Conservation (phyloP, 768 basidiomycete species). For the Tylopilus sp. region DNA sequence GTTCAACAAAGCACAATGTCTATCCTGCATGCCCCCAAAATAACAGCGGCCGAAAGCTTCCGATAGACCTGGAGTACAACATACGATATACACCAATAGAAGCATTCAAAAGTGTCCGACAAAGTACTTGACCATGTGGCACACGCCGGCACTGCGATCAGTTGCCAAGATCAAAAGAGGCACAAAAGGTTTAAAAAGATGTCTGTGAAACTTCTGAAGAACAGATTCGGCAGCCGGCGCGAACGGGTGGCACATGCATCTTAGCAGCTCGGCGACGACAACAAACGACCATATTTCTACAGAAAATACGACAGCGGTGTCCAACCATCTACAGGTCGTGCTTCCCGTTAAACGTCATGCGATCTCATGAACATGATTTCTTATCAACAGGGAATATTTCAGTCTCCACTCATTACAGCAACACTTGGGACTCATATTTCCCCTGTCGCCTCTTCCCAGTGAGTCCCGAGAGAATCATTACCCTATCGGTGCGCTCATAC, state of each 20-base stretch:
- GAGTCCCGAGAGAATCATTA: background rate
- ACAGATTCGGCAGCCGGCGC: background rate
- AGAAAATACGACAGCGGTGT: background rate
- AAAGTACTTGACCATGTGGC: too few species aligned
- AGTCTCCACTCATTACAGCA: background rate
- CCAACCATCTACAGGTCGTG: background rate
- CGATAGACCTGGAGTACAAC: too few species aligned
- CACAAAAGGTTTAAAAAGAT: too few species aligned
- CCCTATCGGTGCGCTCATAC: background rate
- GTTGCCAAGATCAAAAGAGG: too few species aligned
- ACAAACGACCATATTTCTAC: conserved; percentile 1
- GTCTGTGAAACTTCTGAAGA: background rate
- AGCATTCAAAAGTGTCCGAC: too few species aligned
- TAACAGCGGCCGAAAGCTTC: too few species aligned
- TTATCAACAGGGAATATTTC: background rate
- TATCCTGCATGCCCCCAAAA: too few species aligned
- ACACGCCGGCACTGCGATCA: too few species aligned
- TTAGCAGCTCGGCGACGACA: background rate
- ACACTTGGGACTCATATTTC: background rate
- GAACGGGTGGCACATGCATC: background rate
- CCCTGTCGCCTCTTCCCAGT: background rate
- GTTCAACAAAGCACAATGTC: too few species aligned
- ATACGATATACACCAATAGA: too few species aligned
- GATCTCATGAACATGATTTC: background rate
- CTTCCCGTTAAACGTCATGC: background rate